Evolutionary conservation across 2,329 filamentous ascomycete genomes (phyloP), one percentile per base, ranked within the genome.

Genomic region (Thyridium curvatum): DNA sequence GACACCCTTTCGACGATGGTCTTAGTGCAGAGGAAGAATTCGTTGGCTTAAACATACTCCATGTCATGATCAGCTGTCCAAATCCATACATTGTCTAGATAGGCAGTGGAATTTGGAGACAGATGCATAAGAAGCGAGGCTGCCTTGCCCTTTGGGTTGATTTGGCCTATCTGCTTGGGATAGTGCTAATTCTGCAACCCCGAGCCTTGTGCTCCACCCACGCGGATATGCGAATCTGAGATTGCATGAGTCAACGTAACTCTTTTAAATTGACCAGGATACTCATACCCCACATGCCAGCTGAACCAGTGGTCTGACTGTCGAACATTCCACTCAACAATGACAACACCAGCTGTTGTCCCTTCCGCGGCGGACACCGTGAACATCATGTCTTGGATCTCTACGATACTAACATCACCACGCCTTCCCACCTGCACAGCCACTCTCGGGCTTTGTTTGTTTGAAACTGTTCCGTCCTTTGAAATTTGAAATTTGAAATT

Each of bases 281-380:
- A 13, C 8, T 15, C 31, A 3, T 38, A 38, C 36, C 48, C 46
- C 46, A 51, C 12, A 51, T 35, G 14, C 38, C 41, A 2, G 41
- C 37, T 2, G 35, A 34, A 9, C 33, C 79, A 46, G 71, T 69
- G 38, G 41, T 59, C n/a, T 46, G 60, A 51, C n/a, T 68, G 71
- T 13, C 67, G 67, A 28, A 86, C 64, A 54, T 87, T 87, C 82
- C 82, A 88, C 53, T 88, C 71, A 52, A 88, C 71, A 46, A 87
- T 65, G 43, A 86, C 78, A 6, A 77, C 80, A 39, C 84, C 84
- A 2, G 82, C 75, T 14, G 77, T 77, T 6, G 21, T 10, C 10
- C 21, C 21, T 26, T 26, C 21, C 4, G 79, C 62, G 1, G 84
- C 84, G 47, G 71, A 67, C 32, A 79, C 84, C 44, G 76, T 71